Base-by-base conservation (phyloP, 106 monocot species). In the Dendrobium officinale region DNA sequence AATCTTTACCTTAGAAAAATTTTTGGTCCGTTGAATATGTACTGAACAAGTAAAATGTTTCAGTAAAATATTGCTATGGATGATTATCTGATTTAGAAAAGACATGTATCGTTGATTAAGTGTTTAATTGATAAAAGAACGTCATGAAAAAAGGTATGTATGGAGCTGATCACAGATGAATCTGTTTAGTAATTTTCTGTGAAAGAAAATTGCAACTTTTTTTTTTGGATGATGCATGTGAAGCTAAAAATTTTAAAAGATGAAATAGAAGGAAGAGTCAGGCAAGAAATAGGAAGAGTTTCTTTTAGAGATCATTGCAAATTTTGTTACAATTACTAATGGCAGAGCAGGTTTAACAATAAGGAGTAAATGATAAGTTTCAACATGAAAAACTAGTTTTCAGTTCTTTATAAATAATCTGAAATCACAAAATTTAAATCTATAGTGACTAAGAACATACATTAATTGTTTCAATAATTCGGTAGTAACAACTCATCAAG, bases 351-450 rank as follows among this genome's bases (percentile, higher is more conserved):
- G 8, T 8, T 45, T 45, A 6, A 68, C 31, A 68, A 27, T 29
- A 68, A 27, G 6, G 67, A 29, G 27, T 72, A 40, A 17, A 15
- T 17, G 16, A 40, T 40, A 72, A 72, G 40, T 72, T 33, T 72
- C 29, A 72, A 4, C 33, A 33, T 40, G 72, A 40, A 72, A 72
- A 72, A 16, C 15, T 40, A 72, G 29, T 7, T 40, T 72, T 72
- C 16, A 17, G 26, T 72, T 20, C 18, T 74, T 20, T 43, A 3
- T 1, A n/a, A 74, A 42, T 42, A 43, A 42, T 20, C 20, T 42
- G 74, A 5, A 74, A n/a, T 74, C 43, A 74, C n/a, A 70, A 70
- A 70, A 70, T 70, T 61, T 61, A 61, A 55, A 61, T 61, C 19
- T n/a, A 61, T 9, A 61, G 3, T 70, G 33, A 64, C 33, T 31